These are phyloP conservation scores for Phascolomyces articulosus DNA, from an alignment of 371 early-diverging fungal genomes.

Conservation along the genomic window DNA sequence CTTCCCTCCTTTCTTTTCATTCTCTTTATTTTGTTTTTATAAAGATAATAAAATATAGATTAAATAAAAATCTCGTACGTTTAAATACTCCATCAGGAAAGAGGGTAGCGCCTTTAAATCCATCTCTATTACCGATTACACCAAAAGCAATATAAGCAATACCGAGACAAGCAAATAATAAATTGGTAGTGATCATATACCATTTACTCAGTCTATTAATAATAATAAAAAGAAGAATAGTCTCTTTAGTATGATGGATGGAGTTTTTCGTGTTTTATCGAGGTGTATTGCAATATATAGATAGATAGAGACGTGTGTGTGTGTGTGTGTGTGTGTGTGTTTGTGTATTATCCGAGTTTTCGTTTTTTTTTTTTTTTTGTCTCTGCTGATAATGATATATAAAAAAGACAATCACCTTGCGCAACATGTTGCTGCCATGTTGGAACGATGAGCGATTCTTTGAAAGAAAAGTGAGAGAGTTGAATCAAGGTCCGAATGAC, in stretches of 20 bases:
- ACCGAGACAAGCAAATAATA: conserved; percentile 46
- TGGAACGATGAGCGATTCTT: background rate
- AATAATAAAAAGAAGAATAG: too few species aligned
- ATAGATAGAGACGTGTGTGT: background rate
- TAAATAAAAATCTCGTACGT: conserved; percentile 21
- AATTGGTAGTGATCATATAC: conserved; percentile 49
- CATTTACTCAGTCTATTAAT: conserved; percentile 45
- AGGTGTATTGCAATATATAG: too few species aligned
- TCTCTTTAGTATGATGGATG: too few species aligned
- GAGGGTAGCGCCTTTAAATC: conserved; percentile 39
- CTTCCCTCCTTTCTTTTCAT: too few species aligned
- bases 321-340: background rate
- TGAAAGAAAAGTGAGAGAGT: too few species aligned
- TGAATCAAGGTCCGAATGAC: background rate
- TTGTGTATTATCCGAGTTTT: background rate
- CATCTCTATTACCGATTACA: conserved; percentile 37
- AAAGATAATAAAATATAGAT: too few species aligned
- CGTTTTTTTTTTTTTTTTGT: background rate
- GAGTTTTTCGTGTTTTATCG: too few species aligned
- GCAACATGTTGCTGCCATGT: conserved; percentile 22
- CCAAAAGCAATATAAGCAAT: conserved; percentile 48
- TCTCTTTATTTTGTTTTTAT: too few species aligned
- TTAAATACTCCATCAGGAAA: conserved; percentile 40
- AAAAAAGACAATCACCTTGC: conserved; percentile 16
- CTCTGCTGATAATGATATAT: too few species aligned